These are phyloP conservation scores for Solanum aculeatissimum DNA, from an alignment of 305 asterid species.

Conservation along the genomic window DNA sequence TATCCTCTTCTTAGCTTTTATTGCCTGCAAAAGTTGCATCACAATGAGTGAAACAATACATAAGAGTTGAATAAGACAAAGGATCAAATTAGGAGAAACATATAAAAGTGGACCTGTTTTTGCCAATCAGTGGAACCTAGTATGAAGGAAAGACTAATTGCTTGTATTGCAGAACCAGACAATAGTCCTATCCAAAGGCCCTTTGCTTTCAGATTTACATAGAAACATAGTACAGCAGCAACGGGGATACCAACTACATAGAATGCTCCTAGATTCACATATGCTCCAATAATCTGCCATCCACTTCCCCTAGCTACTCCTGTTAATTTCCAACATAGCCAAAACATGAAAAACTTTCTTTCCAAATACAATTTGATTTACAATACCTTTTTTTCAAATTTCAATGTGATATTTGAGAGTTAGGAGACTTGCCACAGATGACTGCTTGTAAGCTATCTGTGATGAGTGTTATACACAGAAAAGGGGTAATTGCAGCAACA, in stretches of 20 bases:
- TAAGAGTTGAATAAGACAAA: no score
- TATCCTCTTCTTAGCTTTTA: not conserved
- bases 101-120: conserved; percentile 20
- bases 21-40: not conserved
- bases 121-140: conserved; percentile 40
- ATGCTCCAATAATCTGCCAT: conserved; percentile 63
- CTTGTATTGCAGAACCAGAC: conserved; percentile 32
- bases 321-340: not conserved
- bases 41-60: not conserved
- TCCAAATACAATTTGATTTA: no score
- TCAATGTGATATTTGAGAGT: not conserved
- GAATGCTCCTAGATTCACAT: conserved; percentile 43
- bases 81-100: not conserved
- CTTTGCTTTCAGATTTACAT: conserved; percentile 21
- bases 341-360: no score
- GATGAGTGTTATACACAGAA: conserved; percentile 32
- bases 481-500: conserved; percentile 28
- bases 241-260: conserved; percentile 43
- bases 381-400: not conserved
- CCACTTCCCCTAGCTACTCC: conserved; percentile 69
- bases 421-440: conserved; percentile 26
- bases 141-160: conserved; percentile 15
- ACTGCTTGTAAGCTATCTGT: conserved; percentile 39
- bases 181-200: conserved; percentile 55
- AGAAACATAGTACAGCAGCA: conserved; percentile 26